Percentiles rank a stretch among this genome's conserved stretches.
phyloP scores from a whole-genome alignment of 345 rosid genomes.

The Hibiscus tridactylites region DNA sequence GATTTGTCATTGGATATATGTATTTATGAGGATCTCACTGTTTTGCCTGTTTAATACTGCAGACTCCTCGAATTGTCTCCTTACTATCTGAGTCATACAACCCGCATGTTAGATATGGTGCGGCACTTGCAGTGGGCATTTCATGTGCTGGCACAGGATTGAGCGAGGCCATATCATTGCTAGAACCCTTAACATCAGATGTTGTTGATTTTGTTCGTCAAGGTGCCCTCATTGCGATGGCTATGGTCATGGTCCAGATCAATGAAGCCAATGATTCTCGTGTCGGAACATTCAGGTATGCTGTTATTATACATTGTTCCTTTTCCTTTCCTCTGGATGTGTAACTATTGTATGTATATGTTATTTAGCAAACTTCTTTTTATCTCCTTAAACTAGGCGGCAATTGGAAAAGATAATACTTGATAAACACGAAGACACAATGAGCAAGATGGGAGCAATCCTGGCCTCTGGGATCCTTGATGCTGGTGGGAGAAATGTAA shows the following conservation, averaged over 20 bases:
- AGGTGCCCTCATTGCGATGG: conserved; percentile 99
- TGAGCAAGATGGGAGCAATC: conserved; percentile 99
- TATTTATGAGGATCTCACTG: conserved; percentile 8
- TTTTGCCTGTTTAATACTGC: conserved; percentile 19
- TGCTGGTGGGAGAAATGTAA: conserved; percentile 99
- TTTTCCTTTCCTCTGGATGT: neutral
- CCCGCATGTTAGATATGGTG: conserved; percentile 99
- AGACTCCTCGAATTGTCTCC: conserved; percentile 98
- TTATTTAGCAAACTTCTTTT: neutral
- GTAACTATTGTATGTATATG: too few species aligned
- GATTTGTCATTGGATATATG: neutral
- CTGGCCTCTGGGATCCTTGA: conserved; percentile 96
- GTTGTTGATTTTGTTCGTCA: conserved; percentile 99
- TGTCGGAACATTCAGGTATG: conserved; percentile 91
- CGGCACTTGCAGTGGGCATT: conserved; percentile 98
- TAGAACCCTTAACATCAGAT: conserved; percentile 96
- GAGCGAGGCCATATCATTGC: conserved; percentile 96
- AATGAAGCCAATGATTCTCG: conserved; percentile 97
- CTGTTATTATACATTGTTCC: neutral
- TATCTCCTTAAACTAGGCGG: conserved; percentile 38
- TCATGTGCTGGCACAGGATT: conserved; percentile 99
- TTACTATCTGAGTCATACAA: conserved; percentile 89
- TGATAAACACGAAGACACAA: conserved; percentile 95
- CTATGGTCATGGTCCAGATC: conserved; percentile 97
- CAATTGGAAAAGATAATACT: conserved; percentile 91